These are phyloP conservation scores for Didymellaceae sp. DNA, from an alignment of 2,329 filamentous ascomycete genomes.

Conservation along the genomic window DNA sequence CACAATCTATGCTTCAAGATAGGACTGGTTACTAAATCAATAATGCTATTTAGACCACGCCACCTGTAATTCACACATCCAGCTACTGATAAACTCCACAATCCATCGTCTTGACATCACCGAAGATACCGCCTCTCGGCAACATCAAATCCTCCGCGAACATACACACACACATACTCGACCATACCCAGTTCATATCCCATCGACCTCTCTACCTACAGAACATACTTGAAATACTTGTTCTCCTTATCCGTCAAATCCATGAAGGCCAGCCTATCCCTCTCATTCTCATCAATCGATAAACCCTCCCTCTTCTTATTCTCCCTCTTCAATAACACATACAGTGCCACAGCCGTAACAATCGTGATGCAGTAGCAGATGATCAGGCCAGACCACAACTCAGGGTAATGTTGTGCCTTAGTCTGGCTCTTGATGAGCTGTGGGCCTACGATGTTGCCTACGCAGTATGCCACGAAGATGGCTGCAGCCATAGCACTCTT, in stretches of 20 bases:
- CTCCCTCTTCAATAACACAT: slow-evolving; percentile 60
- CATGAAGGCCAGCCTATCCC: slow-evolving; percentile 55
- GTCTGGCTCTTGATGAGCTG: slow-evolving; percentile 73
- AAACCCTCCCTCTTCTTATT: slow-evolving; percentile 58
- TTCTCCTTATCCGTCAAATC: slow-evolving; percentile 65
- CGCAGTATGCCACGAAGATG: slow-evolving; percentile 77
- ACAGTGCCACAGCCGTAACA: slow-evolving; percentile 61
- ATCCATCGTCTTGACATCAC: no score
- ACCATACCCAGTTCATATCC: no score
- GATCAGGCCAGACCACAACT: slow-evolving; percentile 73
- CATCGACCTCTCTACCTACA: no score
- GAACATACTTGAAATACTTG: slow-evolving; percentile 62
- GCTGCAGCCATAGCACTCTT: slow-evolving; percentile 78
- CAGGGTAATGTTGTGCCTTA: slow-evolving; percentile 71
- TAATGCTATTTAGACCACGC: no score
- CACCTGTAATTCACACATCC: no score
- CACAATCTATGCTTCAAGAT: no score
- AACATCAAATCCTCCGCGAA: no score
- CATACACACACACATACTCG: no score
- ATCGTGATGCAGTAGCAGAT: slow-evolving; percentile 70
- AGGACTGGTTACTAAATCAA: no score
- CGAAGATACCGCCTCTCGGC: no score
- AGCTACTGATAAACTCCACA: no score
- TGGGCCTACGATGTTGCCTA: slow-evolving; percentile 78
- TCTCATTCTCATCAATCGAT: slow-evolving; percentile 64